Percentiles rank a stretch among this genome's conserved stretches.
phyloP scores from a whole-genome alignment of 176 grass and related monocot genomes.

The Oropetium thomaeum region DNA sequence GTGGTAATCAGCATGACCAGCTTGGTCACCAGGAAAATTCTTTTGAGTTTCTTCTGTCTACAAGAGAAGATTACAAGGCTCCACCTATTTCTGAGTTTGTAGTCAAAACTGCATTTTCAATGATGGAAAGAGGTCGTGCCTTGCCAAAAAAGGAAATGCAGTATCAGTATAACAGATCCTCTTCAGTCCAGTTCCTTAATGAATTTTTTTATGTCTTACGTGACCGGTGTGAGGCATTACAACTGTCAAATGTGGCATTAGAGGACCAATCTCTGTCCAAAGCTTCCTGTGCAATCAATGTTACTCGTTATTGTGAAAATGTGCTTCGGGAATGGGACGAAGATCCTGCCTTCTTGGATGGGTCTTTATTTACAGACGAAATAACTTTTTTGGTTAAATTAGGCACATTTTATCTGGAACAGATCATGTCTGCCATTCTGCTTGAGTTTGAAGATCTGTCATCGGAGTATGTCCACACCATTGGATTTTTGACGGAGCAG shows the following conservation, averaged over 20 bases:
- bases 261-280: constrained; percentile 54
- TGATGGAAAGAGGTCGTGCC: constrained; percentile 73
- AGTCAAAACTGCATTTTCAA: constrained; percentile 65
- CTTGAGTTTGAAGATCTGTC: constrained; percentile 91
- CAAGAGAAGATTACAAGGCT: constrained; percentile 82
- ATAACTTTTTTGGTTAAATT: constrained; percentile 64
- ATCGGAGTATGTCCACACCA: constrained; percentile 72
- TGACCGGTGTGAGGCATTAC: constrained; percentile 49
- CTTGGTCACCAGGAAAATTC: constrained; percentile 37
- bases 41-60: constrained; percentile 61
- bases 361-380: constrained; percentile 73
- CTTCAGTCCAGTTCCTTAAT: constrained; percentile 66
- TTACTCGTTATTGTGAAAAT: constrained; percentile 61
- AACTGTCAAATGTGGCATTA: constrained; percentile 47
- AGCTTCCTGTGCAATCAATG: constrained; percentile 66
- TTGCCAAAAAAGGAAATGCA: constrained; percentile 53
- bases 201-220: constrained; percentile 64
- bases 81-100: constrained; percentile 71
- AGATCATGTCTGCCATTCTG: constrained; percentile 71
- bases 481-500: constrained; percentile 44
- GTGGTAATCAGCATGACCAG: constrained; percentile 32
- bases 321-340: constrained; percentile 78
- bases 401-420: constrained; percentile 79
- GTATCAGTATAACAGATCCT: constrained; percentile 62
- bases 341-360: constrained; percentile 66